These are phyloP conservation scores for Chalaropsis thielavioides DNA, from an alignment of 2,329 filamentous ascomycete genomes.

Conservation along the genomic window DNA sequence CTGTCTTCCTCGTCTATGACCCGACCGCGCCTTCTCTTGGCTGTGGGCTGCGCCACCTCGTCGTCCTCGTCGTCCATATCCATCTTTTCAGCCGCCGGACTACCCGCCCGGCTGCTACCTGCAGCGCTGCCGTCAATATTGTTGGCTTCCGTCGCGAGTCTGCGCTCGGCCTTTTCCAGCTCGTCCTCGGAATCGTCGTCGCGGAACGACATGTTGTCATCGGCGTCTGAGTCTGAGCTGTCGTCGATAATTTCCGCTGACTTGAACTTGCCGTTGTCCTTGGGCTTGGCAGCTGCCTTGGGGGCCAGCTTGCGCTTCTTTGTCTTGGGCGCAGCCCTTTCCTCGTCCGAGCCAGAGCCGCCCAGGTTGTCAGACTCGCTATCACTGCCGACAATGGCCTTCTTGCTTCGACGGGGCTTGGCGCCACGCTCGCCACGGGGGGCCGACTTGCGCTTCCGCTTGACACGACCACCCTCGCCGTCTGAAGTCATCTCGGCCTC, in stretches of 20 bases:
- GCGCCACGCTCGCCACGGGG: constrained; percentile 31
- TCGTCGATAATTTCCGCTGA: constrained; percentile 62
- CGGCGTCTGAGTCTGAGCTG: constrained; percentile 26
- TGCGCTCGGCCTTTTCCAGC: constrained; percentile 23
- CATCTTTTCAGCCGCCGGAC: constrained; percentile 30
- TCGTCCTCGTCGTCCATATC: constrained; percentile 43
- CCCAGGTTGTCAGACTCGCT: constrained; percentile 26
- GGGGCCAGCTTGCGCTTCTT: constrained; percentile 46
- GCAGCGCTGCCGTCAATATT: background rate
- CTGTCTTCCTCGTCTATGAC: constrained; percentile 39
- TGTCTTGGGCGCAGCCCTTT: constrained; percentile 32
- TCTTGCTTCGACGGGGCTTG: constrained; percentile 34
- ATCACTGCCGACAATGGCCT: constrained; percentile 37
- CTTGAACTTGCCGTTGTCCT: constrained; percentile 53
- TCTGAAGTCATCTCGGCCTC: constrained; percentile 73
- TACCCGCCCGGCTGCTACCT: constrained; percentile 7
- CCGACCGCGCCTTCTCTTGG: constrained; percentile 30
- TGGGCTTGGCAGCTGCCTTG: constrained; percentile 27
- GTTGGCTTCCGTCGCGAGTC: constrained; percentile 21
- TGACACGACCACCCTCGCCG: constrained; percentile 63
- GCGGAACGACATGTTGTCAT: constrained; percentile 21
- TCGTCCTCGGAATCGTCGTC: constrained; percentile 22
- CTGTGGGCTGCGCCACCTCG: constrained; percentile 33
- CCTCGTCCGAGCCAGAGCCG: constrained; percentile 31
- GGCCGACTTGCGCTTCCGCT: constrained; percentile 54